A percentile compares a stretch with the other conserved stretches of the same genome.
Evolutionary conservation across 2,329 filamentous ascomycete species (phyloP).

Genomic region (Talaromyces amestolkiae): DNA sequence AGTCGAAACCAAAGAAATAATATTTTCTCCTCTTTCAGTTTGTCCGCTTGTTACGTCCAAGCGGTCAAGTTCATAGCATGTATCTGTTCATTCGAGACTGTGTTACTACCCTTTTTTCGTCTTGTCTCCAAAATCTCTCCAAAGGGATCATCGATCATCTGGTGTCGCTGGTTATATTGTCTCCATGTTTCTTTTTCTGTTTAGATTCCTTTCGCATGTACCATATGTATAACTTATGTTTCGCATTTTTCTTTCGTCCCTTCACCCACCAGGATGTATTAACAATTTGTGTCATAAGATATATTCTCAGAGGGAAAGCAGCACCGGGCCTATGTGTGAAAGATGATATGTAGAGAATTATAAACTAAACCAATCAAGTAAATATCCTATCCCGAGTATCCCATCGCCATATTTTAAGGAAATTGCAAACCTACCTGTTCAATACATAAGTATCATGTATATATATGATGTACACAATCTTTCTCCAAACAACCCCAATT

Average conservation of each 20-base stretch:
- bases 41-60: neutral
- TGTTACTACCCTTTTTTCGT: conserved; percentile 1
- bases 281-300: conserved; percentile 1
- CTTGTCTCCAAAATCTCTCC: neutral
- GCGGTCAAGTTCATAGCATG: conserved; percentile 2
- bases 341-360: neutral
- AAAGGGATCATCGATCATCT: conserved; percentile 1
- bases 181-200: neutral
- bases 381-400: neutral
- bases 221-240: conserved; percentile 12
- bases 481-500: neutral
- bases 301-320: neutral
- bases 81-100: conserved; percentile 9
- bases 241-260: neutral
- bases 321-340: neutral
- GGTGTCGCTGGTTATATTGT: conserved; percentile 2
- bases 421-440: neutral
- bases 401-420: too few relatives aligned
- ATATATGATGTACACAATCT: neutral
- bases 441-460: neutral
- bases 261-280: conserved; percentile 12
- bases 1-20: conserved; percentile 3
- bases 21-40: neutral
- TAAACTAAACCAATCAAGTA: neutral
- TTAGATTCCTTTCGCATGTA: conserved; percentile 3